A percentile compares a stretch with the other conserved stretches of the same genome.
Evolutionary conservation across 495 filamentous ascomycete genomes (phyloP).

Genomic region (Cryomyces minteri): DNA sequence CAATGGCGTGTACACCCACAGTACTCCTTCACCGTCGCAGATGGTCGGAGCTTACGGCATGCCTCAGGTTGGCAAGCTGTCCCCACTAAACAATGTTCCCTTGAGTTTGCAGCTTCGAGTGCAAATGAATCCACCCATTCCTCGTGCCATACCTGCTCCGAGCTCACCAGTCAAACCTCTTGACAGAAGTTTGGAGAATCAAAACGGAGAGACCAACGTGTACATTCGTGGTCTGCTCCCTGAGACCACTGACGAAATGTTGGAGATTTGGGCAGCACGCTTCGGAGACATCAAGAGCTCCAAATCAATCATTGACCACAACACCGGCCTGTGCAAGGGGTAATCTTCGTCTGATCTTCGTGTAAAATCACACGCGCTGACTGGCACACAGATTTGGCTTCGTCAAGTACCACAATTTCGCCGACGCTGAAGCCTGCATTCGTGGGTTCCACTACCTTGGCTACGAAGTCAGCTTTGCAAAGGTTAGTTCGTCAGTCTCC

Average conservation of each 20-base stretch:
- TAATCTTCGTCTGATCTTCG: slow-evolving; percentile 20
- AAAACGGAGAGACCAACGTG: slow-evolving; percentile 76
- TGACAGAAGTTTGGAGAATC: slow-evolving; percentile 81
- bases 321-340: slow-evolving; percentile 89
- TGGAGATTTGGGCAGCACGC: slow-evolving; percentile 61
- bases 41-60: slow-evolving; percentile 22
- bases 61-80: slow-evolving; percentile 26
- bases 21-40: slow-evolving; percentile 44
- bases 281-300: slow-evolving; percentile 86
- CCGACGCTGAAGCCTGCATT: slow-evolving; percentile 87
- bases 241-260: slow-evolving; percentile 80
- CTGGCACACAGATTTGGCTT: slow-evolving; percentile 61
- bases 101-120: slow-evolving; percentile 53
- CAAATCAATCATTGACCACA: slow-evolving; percentile 92
- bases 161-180: slow-evolving; percentile 55
- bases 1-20: slow-evolving; percentile 18
- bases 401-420: slow-evolving; percentile 74
- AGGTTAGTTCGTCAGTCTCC: slow-evolving; percentile 30
- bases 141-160: slow-evolving; percentile 72
- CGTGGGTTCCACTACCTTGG: slow-evolving; percentile 84
- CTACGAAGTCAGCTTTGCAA: slow-evolving; percentile 92
- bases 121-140: slow-evolving; percentile 60
- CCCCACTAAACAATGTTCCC: slow-evolving; percentile 30
- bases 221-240: slow-evolving; percentile 93
- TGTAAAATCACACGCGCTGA: too few relatives aligned